Conservation (phyloP, 2,329 filamentous ascomycete species). For the Hymenoscyphus albidus region DNA sequence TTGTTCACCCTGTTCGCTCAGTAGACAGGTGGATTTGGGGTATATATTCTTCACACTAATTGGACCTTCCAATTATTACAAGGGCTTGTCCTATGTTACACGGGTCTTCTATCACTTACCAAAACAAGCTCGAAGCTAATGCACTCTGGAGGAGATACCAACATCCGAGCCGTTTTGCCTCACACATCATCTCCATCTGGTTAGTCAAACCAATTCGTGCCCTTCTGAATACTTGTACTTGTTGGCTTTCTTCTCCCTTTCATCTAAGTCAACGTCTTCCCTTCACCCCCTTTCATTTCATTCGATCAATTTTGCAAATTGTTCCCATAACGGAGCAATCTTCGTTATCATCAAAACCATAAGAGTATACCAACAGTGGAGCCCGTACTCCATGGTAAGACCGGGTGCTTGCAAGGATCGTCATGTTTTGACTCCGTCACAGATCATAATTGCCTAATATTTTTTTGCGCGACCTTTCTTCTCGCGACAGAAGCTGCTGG, state of each 20-base stretch:
- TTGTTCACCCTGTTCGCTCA: not conserved
- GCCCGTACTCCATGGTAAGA: not conserved
- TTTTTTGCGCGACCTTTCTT: constrained; percentile 8
- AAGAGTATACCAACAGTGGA: not conserved
- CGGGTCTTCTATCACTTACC: not conserved
- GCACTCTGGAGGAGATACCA: not conserved
- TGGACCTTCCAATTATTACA: not conserved
- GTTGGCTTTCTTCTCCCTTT: no score
- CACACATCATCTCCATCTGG: not conserved
- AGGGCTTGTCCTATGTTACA: not conserved
- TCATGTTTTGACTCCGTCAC: constrained; percentile 15
- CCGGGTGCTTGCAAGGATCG: constrained; percentile 1
- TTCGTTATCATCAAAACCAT: not conserved
- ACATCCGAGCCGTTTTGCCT: not conserved
- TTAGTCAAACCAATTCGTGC: not conserved
- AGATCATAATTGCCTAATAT: constrained; percentile 2
- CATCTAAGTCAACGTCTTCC: not conserved
- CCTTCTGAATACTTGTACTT: not conserved
- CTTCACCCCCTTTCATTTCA: not conserved
- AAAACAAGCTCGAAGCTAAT: not conserved
- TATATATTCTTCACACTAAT: not conserved
- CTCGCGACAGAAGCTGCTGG: not conserved
- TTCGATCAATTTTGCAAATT: not conserved
- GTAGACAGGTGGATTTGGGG: not conserved
- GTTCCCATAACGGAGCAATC: not conserved